These are phyloP conservation scores for Podospora didyma DNA, from an alignment of 495 filamentous ascomycete species.

Conservation along the genomic window DNA sequence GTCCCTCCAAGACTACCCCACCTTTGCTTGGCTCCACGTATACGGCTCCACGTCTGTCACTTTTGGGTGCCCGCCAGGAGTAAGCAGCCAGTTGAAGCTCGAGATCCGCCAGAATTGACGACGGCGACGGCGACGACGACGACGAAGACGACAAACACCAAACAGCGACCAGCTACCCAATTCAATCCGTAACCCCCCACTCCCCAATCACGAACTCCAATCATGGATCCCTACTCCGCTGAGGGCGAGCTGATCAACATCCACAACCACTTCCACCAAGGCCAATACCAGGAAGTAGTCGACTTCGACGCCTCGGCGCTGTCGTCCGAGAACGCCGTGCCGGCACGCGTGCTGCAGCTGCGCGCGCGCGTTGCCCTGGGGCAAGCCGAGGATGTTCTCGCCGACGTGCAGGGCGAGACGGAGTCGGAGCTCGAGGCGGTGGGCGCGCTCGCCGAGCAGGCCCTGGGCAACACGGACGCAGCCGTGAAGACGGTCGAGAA, in stretches of 20 bases:
- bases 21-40: neutral
- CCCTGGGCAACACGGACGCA: constrained; percentile 52
- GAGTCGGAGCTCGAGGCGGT: constrained; percentile 76
- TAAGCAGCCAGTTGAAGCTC: neutral
- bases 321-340: constrained; percentile 68
- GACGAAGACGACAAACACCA: neutral
- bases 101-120: too few species aligned
- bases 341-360: constrained; percentile 74
- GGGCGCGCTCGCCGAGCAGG: constrained; percentile 69
- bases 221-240: constrained; percentile 80
- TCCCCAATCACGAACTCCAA: constrained; percentile 1
- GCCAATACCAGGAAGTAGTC: constrained; percentile 78
- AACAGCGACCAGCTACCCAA: neutral
- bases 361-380: constrained; percentile 81
- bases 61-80: too few species aligned
- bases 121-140: neutral
- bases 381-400: constrained; percentile 65
- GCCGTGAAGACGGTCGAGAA: constrained; percentile 62
- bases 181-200: neutral
- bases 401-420: constrained; percentile 59
- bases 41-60: neutral
- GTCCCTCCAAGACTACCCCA: too few species aligned
- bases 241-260: constrained; percentile 96
- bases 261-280: constrained; percentile 91
- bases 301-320: constrained; percentile 75